These are phyloP conservation scores for Aspergillus bridgeri DNA, from an alignment of 495 filamentous ascomycete species.

Conservation along the genomic window DNA sequence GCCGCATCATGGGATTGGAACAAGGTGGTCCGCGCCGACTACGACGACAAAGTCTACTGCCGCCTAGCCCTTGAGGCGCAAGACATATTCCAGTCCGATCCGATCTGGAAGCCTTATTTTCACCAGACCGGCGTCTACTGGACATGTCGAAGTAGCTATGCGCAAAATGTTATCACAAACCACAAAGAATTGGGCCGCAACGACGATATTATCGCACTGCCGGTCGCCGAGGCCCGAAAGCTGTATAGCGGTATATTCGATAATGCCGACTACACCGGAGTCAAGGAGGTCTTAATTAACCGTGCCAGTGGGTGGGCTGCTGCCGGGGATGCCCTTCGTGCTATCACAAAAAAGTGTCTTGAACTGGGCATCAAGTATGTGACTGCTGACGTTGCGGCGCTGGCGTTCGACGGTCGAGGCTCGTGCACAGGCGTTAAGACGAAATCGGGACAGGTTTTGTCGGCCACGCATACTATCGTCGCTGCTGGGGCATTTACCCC, in stretches of 20 bases:
- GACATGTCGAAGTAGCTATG: conserved; percentile 40
- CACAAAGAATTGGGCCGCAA: conserved; percentile 44
- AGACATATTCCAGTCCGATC: conserved; percentile 50
- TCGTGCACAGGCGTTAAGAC: conserved; percentile 48
- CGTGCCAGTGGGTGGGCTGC: conserved; percentile 58
- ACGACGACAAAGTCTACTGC: conserved; percentile 55
- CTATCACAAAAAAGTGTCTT: conserved; percentile 43
- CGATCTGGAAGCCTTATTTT: conserved; percentile 52
- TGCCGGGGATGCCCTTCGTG: conserved; percentile 50
- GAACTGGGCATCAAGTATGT: conserved; percentile 52
- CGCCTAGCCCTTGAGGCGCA: conserved; percentile 55
- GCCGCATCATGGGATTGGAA: conserved; percentile 67
- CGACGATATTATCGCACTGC: conserved; percentile 35
- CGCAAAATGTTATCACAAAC: conserved; percentile 45
- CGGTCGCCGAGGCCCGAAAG: conserved; percentile 40
- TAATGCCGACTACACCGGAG: conserved; percentile 49
- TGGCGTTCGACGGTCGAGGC: conserved; percentile 41
- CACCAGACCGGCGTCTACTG: conserved; percentile 55
- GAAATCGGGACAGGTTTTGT: conserved; percentile 32
- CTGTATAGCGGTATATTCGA: conserved; percentile 51
- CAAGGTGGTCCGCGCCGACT: conserved; percentile 66
- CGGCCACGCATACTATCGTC: conserved; percentile 48
- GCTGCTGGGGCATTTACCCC: conserved; percentile 58
- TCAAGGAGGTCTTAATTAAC: conserved; percentile 50
- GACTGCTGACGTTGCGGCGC: conserved; percentile 38